phyloP scores from a whole-genome alignment of 2,329 filamentous ascomycete genomes.

The Aspergillus latus region DNA sequence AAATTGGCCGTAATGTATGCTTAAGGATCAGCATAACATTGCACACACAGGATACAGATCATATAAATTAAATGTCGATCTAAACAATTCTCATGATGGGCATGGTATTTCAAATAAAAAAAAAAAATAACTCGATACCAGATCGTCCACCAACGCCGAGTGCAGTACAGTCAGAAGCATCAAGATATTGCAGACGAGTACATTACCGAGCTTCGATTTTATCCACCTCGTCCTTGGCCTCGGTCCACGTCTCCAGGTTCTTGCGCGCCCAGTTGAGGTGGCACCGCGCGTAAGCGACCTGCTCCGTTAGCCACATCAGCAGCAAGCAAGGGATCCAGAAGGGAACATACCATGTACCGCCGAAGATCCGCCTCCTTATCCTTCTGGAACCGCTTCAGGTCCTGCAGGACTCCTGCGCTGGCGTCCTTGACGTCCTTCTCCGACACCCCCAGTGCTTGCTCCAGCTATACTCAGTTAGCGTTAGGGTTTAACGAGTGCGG shows the following conservation, averaged over 20 bases:
- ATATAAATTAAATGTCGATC: background rate
- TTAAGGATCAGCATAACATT: background rate
- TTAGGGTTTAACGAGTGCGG: background rate
- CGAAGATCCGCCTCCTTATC: constrained; percentile 95
- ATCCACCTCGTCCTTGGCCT: constrained; percentile 79
- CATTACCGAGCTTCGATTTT: constrained; percentile 65
- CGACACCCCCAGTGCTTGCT: constrained; percentile 84
- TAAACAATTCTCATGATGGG: background rate
- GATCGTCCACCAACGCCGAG: constrained; percentile 12
- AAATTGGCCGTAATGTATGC: too few species aligned
- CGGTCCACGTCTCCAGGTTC: constrained; percentile 88
- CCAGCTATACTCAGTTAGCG: constrained; percentile 59
- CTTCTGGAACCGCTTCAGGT: constrained; percentile 86
- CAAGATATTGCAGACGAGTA: background rate
- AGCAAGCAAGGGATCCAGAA: background rate
- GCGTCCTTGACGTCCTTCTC: constrained; percentile 93
- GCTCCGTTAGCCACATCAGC: constrained; percentile 15
- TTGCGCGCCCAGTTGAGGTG: constrained; percentile 94
- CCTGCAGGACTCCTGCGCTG: constrained; percentile 80
- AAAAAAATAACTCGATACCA: background rate
- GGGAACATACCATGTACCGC: constrained; percentile 82
- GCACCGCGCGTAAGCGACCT: constrained; percentile 90
- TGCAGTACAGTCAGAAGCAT: background rate
- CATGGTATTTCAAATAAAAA: background rate
- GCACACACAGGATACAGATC: background rate